These are phyloP conservation scores for Hymenoscyphus occultus DNA, from an alignment of 2,329 filamentous ascomycete species.

Conservation along the genomic window DNA sequence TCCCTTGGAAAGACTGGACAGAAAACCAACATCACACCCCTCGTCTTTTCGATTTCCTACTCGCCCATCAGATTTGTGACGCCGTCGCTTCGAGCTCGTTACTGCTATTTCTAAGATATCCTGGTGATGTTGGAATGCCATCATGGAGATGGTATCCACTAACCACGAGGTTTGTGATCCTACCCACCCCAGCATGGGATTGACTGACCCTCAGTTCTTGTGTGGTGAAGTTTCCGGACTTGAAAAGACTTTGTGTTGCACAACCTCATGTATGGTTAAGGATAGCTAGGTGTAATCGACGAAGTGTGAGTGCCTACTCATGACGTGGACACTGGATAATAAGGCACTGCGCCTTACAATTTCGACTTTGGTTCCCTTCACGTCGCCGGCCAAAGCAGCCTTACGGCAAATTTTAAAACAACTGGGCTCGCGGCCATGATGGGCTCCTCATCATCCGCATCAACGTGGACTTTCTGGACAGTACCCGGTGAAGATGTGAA, in stretches of 20 bases:
- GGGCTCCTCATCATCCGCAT: not conserved
- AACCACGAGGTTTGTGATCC: conserved; percentile 1
- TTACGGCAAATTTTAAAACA: not conserved
- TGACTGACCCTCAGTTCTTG: not conserved
- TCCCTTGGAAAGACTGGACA: not conserved
- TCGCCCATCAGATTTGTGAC: not conserved
- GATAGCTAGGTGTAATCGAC: not conserved
- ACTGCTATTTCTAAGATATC: not conserved
- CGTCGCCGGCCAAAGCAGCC: not conserved
- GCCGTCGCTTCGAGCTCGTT: not conserved
- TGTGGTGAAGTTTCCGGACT: not conserved
- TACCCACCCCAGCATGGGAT: not conserved
- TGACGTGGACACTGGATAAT: not conserved
- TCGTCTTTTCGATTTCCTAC: not conserved
- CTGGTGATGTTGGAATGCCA: conserved; percentile 1
- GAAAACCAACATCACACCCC: not conserved
- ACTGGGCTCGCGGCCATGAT: not conserved
- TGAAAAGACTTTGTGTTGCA: not conserved
- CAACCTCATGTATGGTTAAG: not conserved
- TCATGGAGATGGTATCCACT: not conserved
- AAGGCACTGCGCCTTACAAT: not conserved
- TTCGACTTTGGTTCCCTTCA: not conserved
- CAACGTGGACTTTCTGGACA: not conserved
- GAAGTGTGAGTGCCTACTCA: not conserved
- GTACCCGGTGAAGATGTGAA: conserved; percentile 1